These are phyloP conservation scores for Boletellus dicymbophilus DNA, from an alignment of 1,284 basidiomycete species.

Conservation along the genomic window DNA sequence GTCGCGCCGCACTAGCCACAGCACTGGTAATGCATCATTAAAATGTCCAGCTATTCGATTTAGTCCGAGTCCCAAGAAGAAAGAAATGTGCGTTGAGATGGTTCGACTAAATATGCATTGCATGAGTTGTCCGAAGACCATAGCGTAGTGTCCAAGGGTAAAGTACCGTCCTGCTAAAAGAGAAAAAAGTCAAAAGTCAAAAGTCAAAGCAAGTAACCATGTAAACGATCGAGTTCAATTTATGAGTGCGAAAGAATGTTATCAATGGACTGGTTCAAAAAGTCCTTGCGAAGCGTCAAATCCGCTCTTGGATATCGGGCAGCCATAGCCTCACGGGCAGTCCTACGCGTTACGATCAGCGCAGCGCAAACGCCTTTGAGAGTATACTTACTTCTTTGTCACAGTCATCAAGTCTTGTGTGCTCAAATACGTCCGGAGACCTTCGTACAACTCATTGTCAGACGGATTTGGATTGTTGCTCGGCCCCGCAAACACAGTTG, in stretches of 20 bases:
- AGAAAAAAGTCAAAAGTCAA: no score
- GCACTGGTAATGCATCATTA: constrained; percentile 10
- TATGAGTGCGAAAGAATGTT: constrained; percentile 82
- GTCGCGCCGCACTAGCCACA: neutral
- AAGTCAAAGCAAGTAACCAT: constrained; percentile 12
- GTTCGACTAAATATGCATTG: constrained; percentile 2
- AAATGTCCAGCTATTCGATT: constrained; percentile 10
- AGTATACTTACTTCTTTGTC: constrained; percentile 79
- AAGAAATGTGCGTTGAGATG: constrained; percentile 5
- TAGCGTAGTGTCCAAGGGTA: constrained; percentile 10
- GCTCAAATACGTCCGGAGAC: constrained; percentile 81
- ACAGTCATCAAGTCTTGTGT: constrained; percentile 95
- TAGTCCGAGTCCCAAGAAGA: constrained; percentile 7
- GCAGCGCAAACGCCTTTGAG: neutral
- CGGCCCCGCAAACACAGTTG: constrained; percentile 73
- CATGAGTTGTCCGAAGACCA: constrained; percentile 9
- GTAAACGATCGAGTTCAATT: constrained; percentile 3
- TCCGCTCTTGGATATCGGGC: constrained; percentile 90
- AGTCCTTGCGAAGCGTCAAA: constrained; percentile 73
- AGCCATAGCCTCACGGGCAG: constrained; percentile 84
- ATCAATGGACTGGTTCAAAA: constrained; percentile 91
- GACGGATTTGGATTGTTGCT: constrained; percentile 77
- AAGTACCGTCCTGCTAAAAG: constrained; percentile 2
- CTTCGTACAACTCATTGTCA: constrained; percentile 81
- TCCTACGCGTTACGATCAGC: constrained; percentile 47